These are phyloP conservation scores for Russula dissimulans DNA, from an alignment of 768 basidiomycete species.

Conservation along the genomic window DNA sequence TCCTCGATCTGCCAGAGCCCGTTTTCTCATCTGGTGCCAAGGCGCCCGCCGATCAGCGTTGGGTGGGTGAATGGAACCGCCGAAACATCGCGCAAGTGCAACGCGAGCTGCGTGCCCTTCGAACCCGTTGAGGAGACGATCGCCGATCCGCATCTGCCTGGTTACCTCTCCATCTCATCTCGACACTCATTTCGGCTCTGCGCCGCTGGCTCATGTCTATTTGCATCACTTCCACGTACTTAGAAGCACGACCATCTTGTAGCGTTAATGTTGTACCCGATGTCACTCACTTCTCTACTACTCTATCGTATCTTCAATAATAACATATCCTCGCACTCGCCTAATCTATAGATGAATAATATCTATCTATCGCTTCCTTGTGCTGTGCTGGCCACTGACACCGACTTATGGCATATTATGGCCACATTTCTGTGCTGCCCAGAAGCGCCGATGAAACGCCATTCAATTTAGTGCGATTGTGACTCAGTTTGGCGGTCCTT, in stretches of 20 bases:
- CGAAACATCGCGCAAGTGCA: constrained; percentile 17
- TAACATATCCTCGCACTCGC: no score
- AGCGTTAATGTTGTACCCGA: no score
- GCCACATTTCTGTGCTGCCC: neutral
- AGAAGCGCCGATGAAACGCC: neutral
- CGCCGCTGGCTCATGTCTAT: neutral
- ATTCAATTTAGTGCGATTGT: no score
- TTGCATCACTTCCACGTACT: neutral
- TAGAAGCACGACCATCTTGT: no score
- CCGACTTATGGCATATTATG: neutral
- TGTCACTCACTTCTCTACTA: no score
- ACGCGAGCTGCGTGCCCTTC: constrained; percentile 32
- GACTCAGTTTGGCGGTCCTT: no score
- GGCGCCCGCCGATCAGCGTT: constrained; percentile 14
- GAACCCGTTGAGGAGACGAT: neutral
- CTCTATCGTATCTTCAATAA: no score
- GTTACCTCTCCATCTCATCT: neutral
- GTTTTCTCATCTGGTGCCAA: constrained; percentile 13
- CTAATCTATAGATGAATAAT: neutral
- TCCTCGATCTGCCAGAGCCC: neutral
- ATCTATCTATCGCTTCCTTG: neutral
- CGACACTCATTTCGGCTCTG: neutral
- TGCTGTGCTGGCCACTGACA: neutral
- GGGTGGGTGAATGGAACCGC: constrained; percentile 20
- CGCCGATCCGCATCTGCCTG: neutral